phyloP scores from a whole-genome alignment of 257 asterid genomes.

The Nicotiana tabacum region DNA sequence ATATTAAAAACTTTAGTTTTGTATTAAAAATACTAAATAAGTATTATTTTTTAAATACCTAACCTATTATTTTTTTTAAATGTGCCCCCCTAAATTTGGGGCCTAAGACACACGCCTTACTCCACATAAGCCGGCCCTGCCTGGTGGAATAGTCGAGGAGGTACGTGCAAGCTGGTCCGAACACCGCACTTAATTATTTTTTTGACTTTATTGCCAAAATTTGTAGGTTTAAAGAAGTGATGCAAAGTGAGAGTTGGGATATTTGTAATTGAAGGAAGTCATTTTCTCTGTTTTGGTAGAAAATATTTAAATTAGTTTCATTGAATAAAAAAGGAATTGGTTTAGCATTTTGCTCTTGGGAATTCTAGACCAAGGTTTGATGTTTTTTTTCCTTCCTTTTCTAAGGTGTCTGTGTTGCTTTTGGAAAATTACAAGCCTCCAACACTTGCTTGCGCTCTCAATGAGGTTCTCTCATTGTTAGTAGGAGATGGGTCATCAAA shows the following conservation, averaged over 20 bases:
- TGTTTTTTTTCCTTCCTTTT: background rate
- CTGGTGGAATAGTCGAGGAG: no score
- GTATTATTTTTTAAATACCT: no score
- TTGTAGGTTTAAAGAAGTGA: background rate
- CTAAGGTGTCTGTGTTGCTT: constrained; percentile 61
- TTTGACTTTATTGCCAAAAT: background rate
- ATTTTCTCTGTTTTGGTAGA: background rate
- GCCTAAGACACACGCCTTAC: no score
- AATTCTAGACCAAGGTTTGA: background rate
- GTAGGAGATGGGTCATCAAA: constrained; percentile 38
- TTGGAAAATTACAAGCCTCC: constrained; percentile 65
- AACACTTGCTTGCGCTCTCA: constrained; percentile 65
- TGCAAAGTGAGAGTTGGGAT: background rate
- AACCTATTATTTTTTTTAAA: no score
- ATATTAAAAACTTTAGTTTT: no score
- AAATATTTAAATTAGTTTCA: background rate
- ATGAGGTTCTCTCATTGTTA: constrained; percentile 59
- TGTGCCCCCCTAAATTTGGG: no score
- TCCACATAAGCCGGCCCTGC: no score
- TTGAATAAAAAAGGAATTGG: background rate
- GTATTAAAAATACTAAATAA: no score
- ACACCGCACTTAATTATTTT: no score
- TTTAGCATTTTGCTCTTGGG: background rate
- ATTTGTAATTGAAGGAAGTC: background rate
- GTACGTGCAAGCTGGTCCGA: no score